Evolutionary conservation across 2,329 filamentous ascomycete genomes (phyloP).

Genomic region (Fusarium secorum): DNA sequence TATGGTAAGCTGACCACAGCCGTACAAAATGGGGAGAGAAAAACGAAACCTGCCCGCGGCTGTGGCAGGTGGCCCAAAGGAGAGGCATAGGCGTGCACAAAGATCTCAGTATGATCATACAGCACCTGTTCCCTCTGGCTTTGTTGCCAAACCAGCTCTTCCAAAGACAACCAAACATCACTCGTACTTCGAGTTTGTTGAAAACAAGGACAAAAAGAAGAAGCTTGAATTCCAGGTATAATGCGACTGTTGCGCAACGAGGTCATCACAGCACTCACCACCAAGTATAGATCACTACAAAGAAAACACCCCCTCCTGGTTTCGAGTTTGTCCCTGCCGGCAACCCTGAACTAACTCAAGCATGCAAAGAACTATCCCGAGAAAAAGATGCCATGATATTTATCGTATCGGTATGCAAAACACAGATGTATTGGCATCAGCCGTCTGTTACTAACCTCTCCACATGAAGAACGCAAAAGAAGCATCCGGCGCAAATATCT

Average conservation of each 20-base stretch:
- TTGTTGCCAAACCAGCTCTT: conserved; percentile 50
- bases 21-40: conserved; percentile 48
- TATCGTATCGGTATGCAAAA: conserved; percentile 66
- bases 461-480: conserved; percentile 44
- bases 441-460: conserved; percentile 14
- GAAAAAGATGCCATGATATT: conserved; percentile 70
- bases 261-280: conserved; percentile 41
- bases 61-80: conserved; percentile 46
- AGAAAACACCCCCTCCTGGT: conserved; percentile 63
- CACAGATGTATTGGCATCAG: neutral
- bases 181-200: conserved; percentile 69
- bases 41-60: conserved; percentile 46
- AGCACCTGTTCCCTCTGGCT: conserved; percentile 46
- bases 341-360: conserved; percentile 65
- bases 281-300: conserved; percentile 58
- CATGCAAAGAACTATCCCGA: conserved; percentile 71
- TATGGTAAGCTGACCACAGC: conserved; percentile 43
- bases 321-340: conserved; percentile 70
- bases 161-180: conserved; percentile 63
- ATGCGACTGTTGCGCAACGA: conserved; percentile 28
- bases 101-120: conserved; percentile 46
- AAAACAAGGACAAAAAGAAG: conserved; percentile 69
- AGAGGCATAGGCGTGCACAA: conserved; percentile 47
- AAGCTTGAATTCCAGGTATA: conserved; percentile 69
- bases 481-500: conserved; percentile 45